These are phyloP conservation scores for Solanum tarijense DNA, from an alignment of 257 asterid genomes.

Conservation along the genomic window DNA sequence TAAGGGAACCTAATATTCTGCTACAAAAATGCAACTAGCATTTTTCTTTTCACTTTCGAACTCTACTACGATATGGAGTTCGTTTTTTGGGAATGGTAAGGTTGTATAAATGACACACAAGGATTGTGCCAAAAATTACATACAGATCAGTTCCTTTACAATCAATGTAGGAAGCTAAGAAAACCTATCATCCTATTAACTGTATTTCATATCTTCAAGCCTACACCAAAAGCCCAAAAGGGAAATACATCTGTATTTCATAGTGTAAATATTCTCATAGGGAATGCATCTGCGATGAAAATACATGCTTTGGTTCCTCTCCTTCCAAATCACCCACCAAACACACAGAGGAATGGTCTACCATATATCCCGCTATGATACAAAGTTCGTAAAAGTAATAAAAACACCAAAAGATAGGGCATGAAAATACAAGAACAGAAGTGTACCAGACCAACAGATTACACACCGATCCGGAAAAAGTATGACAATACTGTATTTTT, in stretches of 20 bases:
- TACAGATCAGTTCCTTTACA: background rate
- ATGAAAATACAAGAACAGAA: background rate
- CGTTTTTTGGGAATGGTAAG: background rate
- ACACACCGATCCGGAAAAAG: slow-evolving; percentile 81
- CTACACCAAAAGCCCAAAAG: background rate
- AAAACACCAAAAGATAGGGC: background rate
- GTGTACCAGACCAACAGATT: slow-evolving; percentile 9
- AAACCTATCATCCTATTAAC: background rate
- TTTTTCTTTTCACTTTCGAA: background rate
- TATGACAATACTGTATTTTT: slow-evolving; percentile 62
- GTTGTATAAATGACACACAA: background rate
- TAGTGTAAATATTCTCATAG: background rate
- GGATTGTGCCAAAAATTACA: background rate
- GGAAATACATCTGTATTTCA: background rate
- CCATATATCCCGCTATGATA: background rate
- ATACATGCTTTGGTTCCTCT: background rate
- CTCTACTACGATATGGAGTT: background rate
- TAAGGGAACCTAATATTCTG: background rate
- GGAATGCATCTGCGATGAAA: background rate
- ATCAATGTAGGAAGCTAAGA: background rate
- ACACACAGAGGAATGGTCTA: background rate
- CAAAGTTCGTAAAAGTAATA: background rate
- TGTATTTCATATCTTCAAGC: background rate
- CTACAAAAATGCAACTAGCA: background rate
- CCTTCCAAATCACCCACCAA: background rate